Percentiles rank a stretch among this genome's conserved stretches.
These are phyloP conservation scores for Cubamyces lactineus DNA, from an alignment of 768 basidiomycete genomes.

Conservation along the genomic window DNA sequence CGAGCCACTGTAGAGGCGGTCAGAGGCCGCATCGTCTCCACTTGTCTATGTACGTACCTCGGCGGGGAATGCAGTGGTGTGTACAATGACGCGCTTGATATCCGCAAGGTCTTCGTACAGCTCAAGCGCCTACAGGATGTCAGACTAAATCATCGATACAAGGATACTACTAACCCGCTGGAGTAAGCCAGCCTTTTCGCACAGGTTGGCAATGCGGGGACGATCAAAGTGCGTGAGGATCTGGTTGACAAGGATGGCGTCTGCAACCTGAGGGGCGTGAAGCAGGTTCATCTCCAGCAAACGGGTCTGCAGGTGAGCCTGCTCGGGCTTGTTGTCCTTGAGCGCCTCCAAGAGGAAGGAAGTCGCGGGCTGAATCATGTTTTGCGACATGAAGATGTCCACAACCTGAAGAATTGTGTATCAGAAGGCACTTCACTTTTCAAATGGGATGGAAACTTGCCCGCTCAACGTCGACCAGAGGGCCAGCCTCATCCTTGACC, in stretches of 20 bases:
- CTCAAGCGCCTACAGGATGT: slow-evolving; percentile 77
- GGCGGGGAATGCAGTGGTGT: slow-evolving; percentile 79
- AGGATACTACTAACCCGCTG: slow-evolving; percentile 67
- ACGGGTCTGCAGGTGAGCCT: slow-evolving; percentile 93
- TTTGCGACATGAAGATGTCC: slow-evolving; percentile 99
- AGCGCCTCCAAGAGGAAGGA: slow-evolving; percentile 96
- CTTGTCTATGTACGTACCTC: slow-evolving; percentile 57
- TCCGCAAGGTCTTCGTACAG: slow-evolving; percentile 98
- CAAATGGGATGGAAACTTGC: slow-evolving; percentile 50
- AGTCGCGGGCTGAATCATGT: slow-evolving; percentile 99
- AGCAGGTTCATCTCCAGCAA: slow-evolving; percentile 97
- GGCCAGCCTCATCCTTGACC: slow-evolving; percentile 90
- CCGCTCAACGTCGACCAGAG: slow-evolving; percentile 91
- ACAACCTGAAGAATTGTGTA: slow-evolving; percentile 62
- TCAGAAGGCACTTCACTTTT: not conserved
- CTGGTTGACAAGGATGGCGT: slow-evolving; percentile 97
- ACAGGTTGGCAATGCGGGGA: slow-evolving; percentile 95
- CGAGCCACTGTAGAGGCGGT: slow-evolving; percentile 72
- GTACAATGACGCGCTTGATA: slow-evolving; percentile 97
- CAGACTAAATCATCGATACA: slow-evolving; percentile 3
- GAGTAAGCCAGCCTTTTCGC: slow-evolving; percentile 95
- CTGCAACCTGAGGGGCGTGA: slow-evolving; percentile 97
- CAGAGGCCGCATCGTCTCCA: not conserved
- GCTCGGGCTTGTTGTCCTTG: slow-evolving; percentile 98
- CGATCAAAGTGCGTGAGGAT: slow-evolving; percentile 98